phyloP scores from a whole-genome alignment of 2,329 filamentous ascomycete genomes.

The Diplodia mutila region DNA sequence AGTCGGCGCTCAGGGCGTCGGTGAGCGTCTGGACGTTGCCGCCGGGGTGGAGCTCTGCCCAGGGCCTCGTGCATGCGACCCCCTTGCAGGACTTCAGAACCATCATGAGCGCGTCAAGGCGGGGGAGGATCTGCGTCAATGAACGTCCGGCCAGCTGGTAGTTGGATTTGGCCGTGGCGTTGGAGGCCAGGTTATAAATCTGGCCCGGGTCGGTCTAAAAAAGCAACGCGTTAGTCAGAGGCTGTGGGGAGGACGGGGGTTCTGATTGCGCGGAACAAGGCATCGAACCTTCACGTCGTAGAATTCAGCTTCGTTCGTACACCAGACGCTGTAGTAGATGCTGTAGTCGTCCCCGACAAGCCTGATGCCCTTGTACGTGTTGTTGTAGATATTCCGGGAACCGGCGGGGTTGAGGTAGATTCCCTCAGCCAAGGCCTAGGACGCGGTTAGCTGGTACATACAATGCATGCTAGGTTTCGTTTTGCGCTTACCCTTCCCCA shows the following conservation, averaged over 20 bases:
- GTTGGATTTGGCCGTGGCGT: constrained; percentile 27
- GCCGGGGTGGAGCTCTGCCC: constrained; percentile 60
- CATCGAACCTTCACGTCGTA: constrained; percentile 61
- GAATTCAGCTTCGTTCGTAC: constrained; percentile 67
- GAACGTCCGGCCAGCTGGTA: constrained; percentile 28
- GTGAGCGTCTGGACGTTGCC: constrained; percentile 56
- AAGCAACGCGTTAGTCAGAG: background rate
- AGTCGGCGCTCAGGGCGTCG: constrained; percentile 55
- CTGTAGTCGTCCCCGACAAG: constrained; percentile 60
- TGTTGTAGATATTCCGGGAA: constrained; percentile 42
- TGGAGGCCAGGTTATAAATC: constrained; percentile 40
- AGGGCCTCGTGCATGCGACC: constrained; percentile 58
- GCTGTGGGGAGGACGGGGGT: background rate
- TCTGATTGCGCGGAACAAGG: no score
- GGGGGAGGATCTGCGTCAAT: constrained; percentile 28
- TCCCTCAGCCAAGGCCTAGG: background rate
- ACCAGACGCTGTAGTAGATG: constrained; percentile 71
- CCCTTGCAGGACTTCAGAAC: constrained; percentile 65
- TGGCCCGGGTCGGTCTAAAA: constrained; percentile 30
- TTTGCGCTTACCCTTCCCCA: constrained; percentile 39
- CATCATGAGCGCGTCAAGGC: constrained; percentile 61
- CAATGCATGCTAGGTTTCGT: no score
- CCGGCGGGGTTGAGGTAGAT: constrained; percentile 12
- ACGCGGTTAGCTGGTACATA: background rate
- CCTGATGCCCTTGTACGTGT: constrained; percentile 66